Evolutionary conservation across 352 stramenopile genomes (phyloP).

Genomic region (Pythium apleroticum): DNA sequence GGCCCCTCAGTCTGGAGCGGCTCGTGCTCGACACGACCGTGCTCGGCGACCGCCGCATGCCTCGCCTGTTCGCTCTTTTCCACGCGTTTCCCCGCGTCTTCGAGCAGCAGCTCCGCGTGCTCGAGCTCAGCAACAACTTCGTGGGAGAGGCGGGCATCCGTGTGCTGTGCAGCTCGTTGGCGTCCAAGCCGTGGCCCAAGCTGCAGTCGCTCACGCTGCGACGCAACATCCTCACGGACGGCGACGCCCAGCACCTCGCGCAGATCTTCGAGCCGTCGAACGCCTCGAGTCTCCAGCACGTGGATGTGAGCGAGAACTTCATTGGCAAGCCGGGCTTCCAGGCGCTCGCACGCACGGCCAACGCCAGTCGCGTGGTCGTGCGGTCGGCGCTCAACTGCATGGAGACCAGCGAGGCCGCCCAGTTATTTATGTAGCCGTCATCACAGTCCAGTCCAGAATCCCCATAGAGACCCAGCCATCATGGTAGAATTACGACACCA

Average conservation of each 20-base stretch:
- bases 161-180: slow-evolving; percentile 35
- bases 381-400: slow-evolving; percentile 20
- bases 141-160: slow-evolving; percentile 51
- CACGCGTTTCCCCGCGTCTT: slow-evolving; percentile 29
- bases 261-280: slow-evolving; percentile 30
- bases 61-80: slow-evolving; percentile 38
- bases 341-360: slow-evolving; percentile 35
- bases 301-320: slow-evolving; percentile 65
- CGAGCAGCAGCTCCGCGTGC: slow-evolving; percentile 27
- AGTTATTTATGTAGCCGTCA: slow-evolving; percentile 24
- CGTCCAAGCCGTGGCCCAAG: slow-evolving; percentile 6
- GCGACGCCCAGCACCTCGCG: slow-evolving; percentile 44
- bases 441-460: not conserved
- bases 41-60: slow-evolving; percentile 48
- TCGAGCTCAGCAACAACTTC: slow-evolving; percentile 64
- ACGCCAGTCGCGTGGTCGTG: slow-evolving; percentile 21
- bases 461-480: not conserved
- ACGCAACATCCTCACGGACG: slow-evolving; percentile 63
- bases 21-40: slow-evolving; percentile 64
- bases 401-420: slow-evolving; percentile 17
- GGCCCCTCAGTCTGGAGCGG: slow-evolving; percentile 21
- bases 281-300: slow-evolving; percentile 22
- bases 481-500: not conserved
- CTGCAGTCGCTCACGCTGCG: slow-evolving; percentile 44
- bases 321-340: slow-evolving; percentile 65